Conservation (phyloP, 345 rosid species). For the Barbarea vulgaris region DNA sequence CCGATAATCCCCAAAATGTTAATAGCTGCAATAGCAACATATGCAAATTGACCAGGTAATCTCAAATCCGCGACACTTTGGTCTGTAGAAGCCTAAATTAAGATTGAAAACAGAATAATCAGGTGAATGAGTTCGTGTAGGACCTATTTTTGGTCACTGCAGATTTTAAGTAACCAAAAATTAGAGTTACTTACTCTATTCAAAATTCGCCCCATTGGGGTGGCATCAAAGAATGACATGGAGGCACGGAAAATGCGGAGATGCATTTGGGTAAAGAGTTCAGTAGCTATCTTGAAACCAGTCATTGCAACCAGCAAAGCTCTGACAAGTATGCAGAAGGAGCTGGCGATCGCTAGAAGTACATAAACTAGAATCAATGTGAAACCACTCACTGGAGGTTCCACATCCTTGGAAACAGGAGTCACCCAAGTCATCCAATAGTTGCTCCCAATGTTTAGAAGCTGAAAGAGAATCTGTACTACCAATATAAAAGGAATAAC, state of each 20-base stretch:
- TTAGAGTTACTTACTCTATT: slow-evolving; percentile 48
- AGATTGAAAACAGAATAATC: slow-evolving; percentile 18
- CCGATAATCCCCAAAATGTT: slow-evolving; percentile 62
- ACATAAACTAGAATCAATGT: slow-evolving; percentile 58
- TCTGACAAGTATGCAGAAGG: slow-evolving; percentile 56
- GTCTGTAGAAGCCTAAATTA: slow-evolving; percentile 71
- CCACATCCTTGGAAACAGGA: slow-evolving; percentile 54
- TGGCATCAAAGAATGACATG: slow-evolving; percentile 80
- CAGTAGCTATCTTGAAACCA: slow-evolving; percentile 63
- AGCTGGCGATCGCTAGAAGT: slow-evolving; percentile 54
- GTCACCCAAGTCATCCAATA: slow-evolving; percentile 87
- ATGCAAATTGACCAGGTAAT: slow-evolving; percentile 53
- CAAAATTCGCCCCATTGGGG: slow-evolving; percentile 70
- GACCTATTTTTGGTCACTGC: neutral
- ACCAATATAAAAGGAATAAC: slow-evolving; percentile 63
- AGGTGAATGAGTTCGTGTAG: neutral
- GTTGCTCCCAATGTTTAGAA: slow-evolving; percentile 68
- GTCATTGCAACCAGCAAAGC: slow-evolving; percentile 50
- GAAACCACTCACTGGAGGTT: slow-evolving; percentile 46
- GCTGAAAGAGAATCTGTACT: slow-evolving; percentile 57
- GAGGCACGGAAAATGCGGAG: slow-evolving; percentile 71
- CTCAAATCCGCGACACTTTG: slow-evolving; percentile 65
- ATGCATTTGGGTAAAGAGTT: slow-evolving; percentile 69
- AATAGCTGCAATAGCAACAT: slow-evolving; percentile 52
- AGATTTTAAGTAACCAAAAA: neutral